Conservation (phyloP, 2,329 filamentous ascomycete species). For the Talaromyces marneffei region DNA sequence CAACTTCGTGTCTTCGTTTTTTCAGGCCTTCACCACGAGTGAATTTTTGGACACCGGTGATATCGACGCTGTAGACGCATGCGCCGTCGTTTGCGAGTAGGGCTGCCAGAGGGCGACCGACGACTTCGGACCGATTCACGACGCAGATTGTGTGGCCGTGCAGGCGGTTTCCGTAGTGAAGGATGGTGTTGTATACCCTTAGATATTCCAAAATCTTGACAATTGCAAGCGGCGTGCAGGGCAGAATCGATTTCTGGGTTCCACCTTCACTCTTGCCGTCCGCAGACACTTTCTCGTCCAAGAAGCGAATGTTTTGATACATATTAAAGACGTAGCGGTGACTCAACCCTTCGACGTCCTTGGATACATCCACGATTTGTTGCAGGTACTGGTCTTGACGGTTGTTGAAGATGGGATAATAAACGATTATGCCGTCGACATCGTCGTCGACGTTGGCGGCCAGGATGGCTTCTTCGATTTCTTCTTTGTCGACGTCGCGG, state of each 20-base stretch:
- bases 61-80: slow-evolving; percentile 88
- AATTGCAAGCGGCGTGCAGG: slow-evolving; percentile 90
- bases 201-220: slow-evolving; percentile 96
- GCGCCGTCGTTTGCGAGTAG: slow-evolving; percentile 94
- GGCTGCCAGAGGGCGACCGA: slow-evolving; percentile 85
- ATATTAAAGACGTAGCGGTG: slow-evolving; percentile 98
- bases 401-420: slow-evolving; percentile 94
- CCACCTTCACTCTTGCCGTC: slow-evolving; percentile 22
- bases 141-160: slow-evolving; percentile 94
- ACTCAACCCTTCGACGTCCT: slow-evolving; percentile 92
- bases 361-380: slow-evolving; percentile 80
- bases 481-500: slow-evolving; percentile 75
- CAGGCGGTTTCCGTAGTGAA: slow-evolving; percentile 86
- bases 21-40: slow-evolving; percentile 82
- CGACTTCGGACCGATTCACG: slow-evolving; percentile 93
- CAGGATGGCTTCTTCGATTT: slow-evolving; percentile 82
- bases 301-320: slow-evolving; percentile 96
- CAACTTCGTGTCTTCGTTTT: slow-evolving; percentile 77
- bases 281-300: slow-evolving; percentile 54
- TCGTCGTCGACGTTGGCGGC: slow-evolving; percentile 70
- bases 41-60: slow-evolving; percentile 87
- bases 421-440: slow-evolving; percentile 90
- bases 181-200: slow-evolving; percentile 91
- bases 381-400: slow-evolving; percentile 92
- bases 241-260: slow-evolving; percentile 84